Conservation (phyloP, 768 basidiomycete species). For the Amanita exitialis region DNA sequence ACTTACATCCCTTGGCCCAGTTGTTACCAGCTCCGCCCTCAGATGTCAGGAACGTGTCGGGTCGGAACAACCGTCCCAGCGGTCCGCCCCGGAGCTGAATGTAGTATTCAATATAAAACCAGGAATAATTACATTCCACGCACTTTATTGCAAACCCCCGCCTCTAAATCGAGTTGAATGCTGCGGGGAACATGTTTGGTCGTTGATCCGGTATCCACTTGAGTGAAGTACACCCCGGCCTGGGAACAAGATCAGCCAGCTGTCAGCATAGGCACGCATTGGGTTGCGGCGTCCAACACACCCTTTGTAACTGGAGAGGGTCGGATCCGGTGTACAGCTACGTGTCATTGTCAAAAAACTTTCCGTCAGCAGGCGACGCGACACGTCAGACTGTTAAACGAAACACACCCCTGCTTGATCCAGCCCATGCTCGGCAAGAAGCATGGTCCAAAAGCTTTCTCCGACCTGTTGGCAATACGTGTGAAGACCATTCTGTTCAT, state of each 20-base stretch:
- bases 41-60: constrained; percentile 73
- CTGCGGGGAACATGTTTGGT: constrained; percentile 85
- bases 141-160: constrained; percentile 75
- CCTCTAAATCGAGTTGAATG: constrained; percentile 85
- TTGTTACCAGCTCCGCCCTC: constrained; percentile 76
- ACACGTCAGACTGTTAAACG: constrained; percentile 4
- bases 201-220: constrained; percentile 40
- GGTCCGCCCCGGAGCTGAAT: constrained; percentile 54
- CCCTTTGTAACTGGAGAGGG: constrained; percentile 63
- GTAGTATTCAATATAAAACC: constrained; percentile 1
- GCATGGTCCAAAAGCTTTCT: constrained; percentile 83
- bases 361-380: constrained; percentile 11
- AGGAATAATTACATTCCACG: constrained; percentile 13
- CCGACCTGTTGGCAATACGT: constrained; percentile 38
- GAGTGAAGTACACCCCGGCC: constrained; percentile 79
- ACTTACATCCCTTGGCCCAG: constrained; percentile 91
- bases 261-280: too few relatives aligned
- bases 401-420: constrained; percentile 54
- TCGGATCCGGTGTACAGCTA: constrained; percentile 68
- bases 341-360: background rate
- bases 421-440: constrained; percentile 80
- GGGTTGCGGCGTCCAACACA: constrained; percentile 19
- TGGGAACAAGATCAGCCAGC: constrained; percentile 16
- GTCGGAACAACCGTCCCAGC: constrained; percentile 71
- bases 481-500: constrained; percentile 11